Evolutionary conservation across 75 land plant species (phyloP).

Genomic region (Pinus tabuliformis): DNA sequence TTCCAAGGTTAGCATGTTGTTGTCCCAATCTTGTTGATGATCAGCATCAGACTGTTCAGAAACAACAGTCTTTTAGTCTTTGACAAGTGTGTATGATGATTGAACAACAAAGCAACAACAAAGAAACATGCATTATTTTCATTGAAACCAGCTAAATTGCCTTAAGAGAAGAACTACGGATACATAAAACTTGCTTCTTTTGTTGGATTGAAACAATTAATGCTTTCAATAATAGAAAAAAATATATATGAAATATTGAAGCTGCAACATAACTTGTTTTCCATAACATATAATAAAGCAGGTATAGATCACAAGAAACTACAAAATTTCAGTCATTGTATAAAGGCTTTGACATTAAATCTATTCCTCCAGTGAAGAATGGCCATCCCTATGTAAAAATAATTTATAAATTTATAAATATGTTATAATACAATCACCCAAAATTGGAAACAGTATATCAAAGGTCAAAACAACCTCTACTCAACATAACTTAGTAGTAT

Average conservation of each 20-base stretch:
- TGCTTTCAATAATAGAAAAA: not conserved
- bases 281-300: not conserved
- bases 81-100: not conserved
- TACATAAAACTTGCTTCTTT: not conserved
- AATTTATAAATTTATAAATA: not conserved
- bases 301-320: not conserved
- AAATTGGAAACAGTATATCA: too few species aligned
- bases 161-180: not conserved
- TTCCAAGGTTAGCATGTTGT: slow-evolving; percentile 64
- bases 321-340: not conserved
- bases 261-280: not conserved
- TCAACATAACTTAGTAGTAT: too few species aligned
- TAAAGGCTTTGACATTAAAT: not conserved
- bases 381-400: not conserved
- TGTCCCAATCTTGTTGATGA: slow-evolving; percentile 51
- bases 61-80: not conserved
- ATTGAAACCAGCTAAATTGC: not conserved
- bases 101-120: not conserved
- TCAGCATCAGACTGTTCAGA: too few species aligned
- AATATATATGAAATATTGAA: not conserved
- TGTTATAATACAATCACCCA: not conserved
- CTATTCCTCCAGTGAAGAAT: not conserved
- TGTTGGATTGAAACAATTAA: not conserved
- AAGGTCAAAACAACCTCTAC: not conserved
- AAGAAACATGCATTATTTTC: not conserved